Evolutionary conservation across 2,329 filamentous ascomycete species (phyloP).

Genomic region (Chaetomiaceae sp.): DNA sequence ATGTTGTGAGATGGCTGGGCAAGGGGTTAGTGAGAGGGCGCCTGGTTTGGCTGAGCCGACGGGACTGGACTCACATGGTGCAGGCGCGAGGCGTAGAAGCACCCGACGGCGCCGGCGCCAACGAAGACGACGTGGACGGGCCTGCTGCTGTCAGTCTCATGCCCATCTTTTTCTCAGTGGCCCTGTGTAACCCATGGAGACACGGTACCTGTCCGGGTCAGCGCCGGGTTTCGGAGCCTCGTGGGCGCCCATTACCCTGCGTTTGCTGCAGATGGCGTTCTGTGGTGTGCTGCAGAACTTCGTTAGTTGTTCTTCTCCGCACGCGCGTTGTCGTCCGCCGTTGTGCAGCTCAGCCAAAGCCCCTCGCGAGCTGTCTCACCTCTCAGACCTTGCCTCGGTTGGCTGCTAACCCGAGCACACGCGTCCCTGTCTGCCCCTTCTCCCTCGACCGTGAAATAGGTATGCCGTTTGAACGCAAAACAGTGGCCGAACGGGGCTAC

Average conservation of each 20-base stretch:
- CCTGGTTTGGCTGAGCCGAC: not conserved
- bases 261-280: too few relatives aligned
- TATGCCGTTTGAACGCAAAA: too few relatives aligned
- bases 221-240: slow-evolving; percentile 11
- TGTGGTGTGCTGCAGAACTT: too few relatives aligned
- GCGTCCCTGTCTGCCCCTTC: too few relatives aligned
- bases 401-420: too few relatives aligned
- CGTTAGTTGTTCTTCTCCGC: too few relatives aligned
- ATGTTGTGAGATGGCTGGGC: slow-evolving; percentile 43
- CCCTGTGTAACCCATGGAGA: not conserved
- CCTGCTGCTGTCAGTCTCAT: slow-evolving; percentile 24
- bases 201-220: slow-evolving; percentile 19
- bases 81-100: slow-evolving; percentile 64
- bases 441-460: too few relatives aligned
- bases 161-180: not conserved
- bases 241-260: not conserved
- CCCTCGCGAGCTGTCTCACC: too few relatives aligned
- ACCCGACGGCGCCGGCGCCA: slow-evolving; percentile 65
- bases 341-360: too few relatives aligned
- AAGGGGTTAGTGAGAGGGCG: not conserved
- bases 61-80: slow-evolving; percentile 42
- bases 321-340: too few relatives aligned
- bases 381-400: too few relatives aligned
- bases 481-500: too few relatives aligned
- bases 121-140: slow-evolving; percentile 58